These are phyloP conservation scores for Helotiales sp. DNA, from an alignment of 2,329 filamentous ascomycete species.

Conservation along the genomic window DNA sequence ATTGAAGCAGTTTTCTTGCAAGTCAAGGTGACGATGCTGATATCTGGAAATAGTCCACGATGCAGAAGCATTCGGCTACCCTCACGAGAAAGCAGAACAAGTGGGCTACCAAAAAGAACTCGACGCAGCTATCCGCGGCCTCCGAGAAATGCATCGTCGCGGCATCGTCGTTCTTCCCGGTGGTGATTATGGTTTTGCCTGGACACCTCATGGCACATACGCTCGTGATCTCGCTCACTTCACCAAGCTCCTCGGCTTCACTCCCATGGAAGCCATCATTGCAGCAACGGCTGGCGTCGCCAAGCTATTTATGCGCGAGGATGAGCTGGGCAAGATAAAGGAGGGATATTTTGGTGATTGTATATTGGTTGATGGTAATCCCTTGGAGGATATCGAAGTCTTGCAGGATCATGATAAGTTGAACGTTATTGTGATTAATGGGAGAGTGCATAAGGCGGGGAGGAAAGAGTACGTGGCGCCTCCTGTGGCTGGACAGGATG, in stretches of 20 bases:
- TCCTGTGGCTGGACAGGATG: constrained; percentile 20
- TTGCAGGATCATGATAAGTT: constrained; percentile 41
- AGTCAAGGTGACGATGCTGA: background rate
- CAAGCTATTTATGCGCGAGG: constrained; percentile 39
- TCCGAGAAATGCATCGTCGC: constrained; percentile 45
- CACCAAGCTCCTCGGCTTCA: constrained; percentile 44
- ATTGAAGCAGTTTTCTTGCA: background rate
- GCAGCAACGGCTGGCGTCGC: constrained; percentile 41
- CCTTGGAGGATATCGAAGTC: constrained; percentile 40
- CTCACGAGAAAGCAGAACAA: constrained; percentile 41
- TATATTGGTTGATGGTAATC: constrained; percentile 46
- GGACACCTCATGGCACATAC: constrained; percentile 47
- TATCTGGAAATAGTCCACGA: constrained; percentile 14
- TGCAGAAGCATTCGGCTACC: constrained; percentile 40
- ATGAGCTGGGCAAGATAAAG: constrained; percentile 42
- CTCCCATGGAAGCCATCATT: constrained; percentile 43
- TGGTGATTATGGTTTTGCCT: constrained; percentile 47
- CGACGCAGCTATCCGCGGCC: constrained; percentile 38
- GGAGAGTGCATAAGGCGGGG: constrained; percentile 43
- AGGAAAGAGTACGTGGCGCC: constrained; percentile 22
- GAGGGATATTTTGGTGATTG: constrained; percentile 42
- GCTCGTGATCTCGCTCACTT: constrained; percentile 46
- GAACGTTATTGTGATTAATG: constrained; percentile 49
- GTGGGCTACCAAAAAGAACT: constrained; percentile 45
- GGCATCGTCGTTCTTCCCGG: constrained; percentile 45